phyloP scores from a whole-genome alignment of 208 protist species.

The Naegleria fowleri region DNA sequence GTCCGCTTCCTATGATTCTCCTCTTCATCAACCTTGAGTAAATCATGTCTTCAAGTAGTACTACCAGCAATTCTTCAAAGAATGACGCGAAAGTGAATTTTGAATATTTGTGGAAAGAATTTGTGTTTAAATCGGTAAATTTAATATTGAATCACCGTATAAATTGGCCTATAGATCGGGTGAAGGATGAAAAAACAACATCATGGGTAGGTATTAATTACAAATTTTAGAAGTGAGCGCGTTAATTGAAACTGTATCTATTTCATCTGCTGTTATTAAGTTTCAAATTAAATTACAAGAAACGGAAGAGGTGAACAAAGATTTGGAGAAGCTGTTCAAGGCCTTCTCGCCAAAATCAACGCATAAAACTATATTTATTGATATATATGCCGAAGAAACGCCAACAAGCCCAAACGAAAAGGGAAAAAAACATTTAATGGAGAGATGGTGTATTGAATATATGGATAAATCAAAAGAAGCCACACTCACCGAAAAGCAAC shows the following conservation, averaged over 20 bases:
- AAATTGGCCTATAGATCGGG: not conserved
- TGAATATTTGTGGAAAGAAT: conserved; percentile 4
- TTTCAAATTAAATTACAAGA: not conserved
- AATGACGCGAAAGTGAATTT: not conserved
- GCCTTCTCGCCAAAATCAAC: not conserved
- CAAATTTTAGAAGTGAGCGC: not conserved
- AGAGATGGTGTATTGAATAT: not conserved
- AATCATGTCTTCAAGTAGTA: too few species aligned
- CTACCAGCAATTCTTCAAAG: not conserved
- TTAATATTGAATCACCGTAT: not conserved
- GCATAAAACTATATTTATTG: not conserved
- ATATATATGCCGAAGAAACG: not conserved
- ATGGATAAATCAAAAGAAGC: not conserved
- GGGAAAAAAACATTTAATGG: not conserved
- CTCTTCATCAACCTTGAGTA: too few species aligned
- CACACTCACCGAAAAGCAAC: not conserved
- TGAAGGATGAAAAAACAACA: not conserved
- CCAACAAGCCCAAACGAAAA: not conserved
- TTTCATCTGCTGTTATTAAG: not conserved
- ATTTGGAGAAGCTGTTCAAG: not conserved
- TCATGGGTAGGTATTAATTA: not conserved
- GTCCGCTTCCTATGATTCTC: too few species aligned
- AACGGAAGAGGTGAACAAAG: not conserved
- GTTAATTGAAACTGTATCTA: not conserved
- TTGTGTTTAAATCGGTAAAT: not conserved